Evolutionary conservation across 805 yeast species (phyloP).

Genomic region (Lachancea kluyveri): DNA sequence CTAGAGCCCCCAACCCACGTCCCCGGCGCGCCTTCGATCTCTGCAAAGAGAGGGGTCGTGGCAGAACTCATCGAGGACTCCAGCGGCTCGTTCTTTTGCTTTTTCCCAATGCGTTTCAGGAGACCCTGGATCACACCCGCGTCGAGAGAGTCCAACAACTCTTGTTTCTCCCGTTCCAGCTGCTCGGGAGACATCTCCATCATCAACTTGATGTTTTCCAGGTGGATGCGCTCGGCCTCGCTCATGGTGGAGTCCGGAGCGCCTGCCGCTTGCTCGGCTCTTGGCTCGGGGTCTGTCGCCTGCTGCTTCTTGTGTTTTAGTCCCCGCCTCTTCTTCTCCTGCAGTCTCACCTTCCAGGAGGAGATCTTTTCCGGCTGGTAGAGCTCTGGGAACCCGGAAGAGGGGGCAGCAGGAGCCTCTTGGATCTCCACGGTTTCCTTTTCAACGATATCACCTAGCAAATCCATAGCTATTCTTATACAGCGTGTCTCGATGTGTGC

Average conservation of each 20-base stretch:
- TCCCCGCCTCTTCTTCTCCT: constrained; percentile 31
- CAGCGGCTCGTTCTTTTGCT: constrained; percentile 36
- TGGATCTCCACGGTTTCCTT: constrained; percentile 38
- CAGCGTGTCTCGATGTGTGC: neutral
- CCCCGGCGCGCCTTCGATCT: constrained; percentile 32
- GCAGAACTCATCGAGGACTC: constrained; percentile 23
- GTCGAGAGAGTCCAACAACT: constrained; percentile 58
- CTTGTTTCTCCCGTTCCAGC: constrained; percentile 56
- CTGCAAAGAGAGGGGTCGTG: constrained; percentile 20
- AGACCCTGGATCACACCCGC: constrained; percentile 60
- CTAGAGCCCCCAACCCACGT: constrained; percentile 32
- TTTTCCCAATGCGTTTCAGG: constrained; percentile 49
- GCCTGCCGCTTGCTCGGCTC: no score
- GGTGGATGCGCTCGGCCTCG: constrained; percentile 70
- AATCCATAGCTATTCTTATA: constrained; percentile 41
- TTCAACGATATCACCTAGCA: constrained; percentile 69
- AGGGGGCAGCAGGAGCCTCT: constrained; percentile 4
- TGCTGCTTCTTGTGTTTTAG: neutral
- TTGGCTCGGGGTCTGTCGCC: neutral
- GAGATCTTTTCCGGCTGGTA: constrained; percentile 37
- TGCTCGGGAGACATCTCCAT: constrained; percentile 61
- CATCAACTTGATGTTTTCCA: constrained; percentile 62
- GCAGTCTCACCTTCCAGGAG: constrained; percentile 43
- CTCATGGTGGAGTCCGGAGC: constrained; percentile 27
- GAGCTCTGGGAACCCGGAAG: constrained; percentile 29